Evolutionary conservation across 2,329 filamentous ascomycete genomes (phyloP).

Genomic region (Plenodomus biglobosus): DNA sequence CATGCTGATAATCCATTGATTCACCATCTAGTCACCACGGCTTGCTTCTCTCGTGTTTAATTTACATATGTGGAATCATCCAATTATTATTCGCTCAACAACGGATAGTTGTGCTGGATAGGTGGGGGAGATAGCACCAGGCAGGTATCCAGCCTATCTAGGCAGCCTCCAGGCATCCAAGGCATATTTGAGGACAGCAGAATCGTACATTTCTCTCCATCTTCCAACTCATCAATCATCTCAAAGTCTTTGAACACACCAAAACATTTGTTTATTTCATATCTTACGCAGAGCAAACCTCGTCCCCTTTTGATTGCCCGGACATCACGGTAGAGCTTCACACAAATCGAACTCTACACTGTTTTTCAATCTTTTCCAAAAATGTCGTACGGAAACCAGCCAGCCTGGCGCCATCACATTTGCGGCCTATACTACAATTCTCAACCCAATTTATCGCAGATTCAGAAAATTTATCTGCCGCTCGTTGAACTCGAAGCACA

Average conservation of each 20-base stretch:
- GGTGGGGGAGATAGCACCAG: slow-evolving; percentile 8
- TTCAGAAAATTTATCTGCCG: slow-evolving; percentile 52
- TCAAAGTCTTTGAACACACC: too few species aligned
- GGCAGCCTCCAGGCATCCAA: slow-evolving; percentile 12
- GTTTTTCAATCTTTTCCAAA: neutral
- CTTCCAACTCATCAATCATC: neutral
- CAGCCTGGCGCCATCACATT: slow-evolving; percentile 6
- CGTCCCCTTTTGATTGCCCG: too few species aligned
- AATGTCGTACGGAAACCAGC: neutral
- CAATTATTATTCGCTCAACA: slow-evolving; percentile 3
- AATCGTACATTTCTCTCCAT: neutral
- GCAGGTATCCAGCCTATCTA: slow-evolving; percentile 11
- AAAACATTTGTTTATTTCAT: too few species aligned
- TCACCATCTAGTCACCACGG: neutral
- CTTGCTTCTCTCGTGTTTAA: slow-evolving; percentile 2
- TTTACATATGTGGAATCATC: slow-evolving; percentile 1
- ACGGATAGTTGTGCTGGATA: slow-evolving; percentile 5
- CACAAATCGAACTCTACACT: neutral
- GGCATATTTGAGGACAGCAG: slow-evolving; percentile 2
- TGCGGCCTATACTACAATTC: slow-evolving; percentile 38
- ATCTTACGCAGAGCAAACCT: too few species aligned
- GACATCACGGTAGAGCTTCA: too few species aligned
- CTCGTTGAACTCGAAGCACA: slow-evolving; percentile 61
- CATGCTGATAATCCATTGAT: neutral
- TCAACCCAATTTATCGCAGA: neutral